Base-by-base conservation (phyloP, 1,139 yeast genomes). In the Yamadazyma mexicana region DNA sequence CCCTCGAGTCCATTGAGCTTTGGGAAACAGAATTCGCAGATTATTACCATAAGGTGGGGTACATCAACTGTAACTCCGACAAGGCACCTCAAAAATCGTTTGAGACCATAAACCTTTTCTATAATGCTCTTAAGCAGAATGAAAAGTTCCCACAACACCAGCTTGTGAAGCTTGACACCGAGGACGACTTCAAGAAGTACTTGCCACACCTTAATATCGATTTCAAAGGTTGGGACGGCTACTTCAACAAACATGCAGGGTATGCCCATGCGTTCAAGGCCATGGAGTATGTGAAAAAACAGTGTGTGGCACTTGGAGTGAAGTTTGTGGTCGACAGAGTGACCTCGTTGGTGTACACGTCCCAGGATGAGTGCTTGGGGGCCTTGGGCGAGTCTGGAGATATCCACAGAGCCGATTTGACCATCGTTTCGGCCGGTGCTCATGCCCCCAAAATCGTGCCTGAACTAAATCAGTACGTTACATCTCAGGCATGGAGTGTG, bases 401-500 rank as follows among this genome's bases (percentile, higher is more conserved):
- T 1, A 34, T 40, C 3, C 42, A 49, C 34, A 31, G 22, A 17
- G 67, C 68, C 2, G 60, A 59, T 25, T 56, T 55, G 27, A 58
- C 60, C 11, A 51, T 70, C 17, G 44, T 70, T 7, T 50, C 66
- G 11, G 53, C 66, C 24, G 75, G 75, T 24, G 73, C 75, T 2
- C 55, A 59, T 30, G 59, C 71, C 1, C 56, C 61, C n/a, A 49
- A 49, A 17, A 33, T 68, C 9, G 40, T 67, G 18, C 64, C 70
- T 32, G 61, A 66, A 36, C 50, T 60, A 9, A 64, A 73, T 3
- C 54, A 64, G 26, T 36, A 35, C 20, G 46, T 49, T 5, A 42
- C 49, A 4, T 40, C 52, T 1, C 43, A 46, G 37, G 69, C 74
- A 6, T 56, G 68, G 49, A 65, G 72, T 37, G 59, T 71, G 14